These are phyloP conservation scores for Aspergillus biplanus DNA, from an alignment of 495 filamentous ascomycete genomes.

Conservation along the genomic window DNA sequence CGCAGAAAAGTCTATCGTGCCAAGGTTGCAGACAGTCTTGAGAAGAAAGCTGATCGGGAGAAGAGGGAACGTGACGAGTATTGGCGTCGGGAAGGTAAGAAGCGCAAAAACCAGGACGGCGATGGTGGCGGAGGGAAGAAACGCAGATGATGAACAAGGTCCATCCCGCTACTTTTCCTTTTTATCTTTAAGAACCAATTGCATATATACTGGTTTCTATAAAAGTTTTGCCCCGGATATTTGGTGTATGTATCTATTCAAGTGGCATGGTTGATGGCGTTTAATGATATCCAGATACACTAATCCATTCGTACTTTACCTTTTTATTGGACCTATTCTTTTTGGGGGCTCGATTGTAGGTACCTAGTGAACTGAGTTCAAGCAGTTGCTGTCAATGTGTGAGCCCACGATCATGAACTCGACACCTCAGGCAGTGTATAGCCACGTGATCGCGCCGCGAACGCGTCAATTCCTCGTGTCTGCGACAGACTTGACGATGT, in stretches of 20 bases:
- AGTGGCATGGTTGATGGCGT: constrained; percentile 32
- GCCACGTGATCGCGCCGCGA: constrained; percentile 44
- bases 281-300: constrained; percentile 18
- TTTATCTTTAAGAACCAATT: constrained; percentile 12
- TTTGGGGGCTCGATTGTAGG: background rate
- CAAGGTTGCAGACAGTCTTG: constrained; percentile 76
- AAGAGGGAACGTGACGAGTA: constrained; percentile 90
- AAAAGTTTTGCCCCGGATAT: constrained; percentile 23
- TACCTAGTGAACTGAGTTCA: constrained; percentile 5
- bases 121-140: constrained; percentile 74
- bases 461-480: constrained; percentile 36
- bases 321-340: constrained; percentile 5
- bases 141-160: constrained; percentile 46
- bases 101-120: constrained; percentile 68
- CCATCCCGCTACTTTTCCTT: background rate
- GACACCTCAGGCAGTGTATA: constrained; percentile 1
- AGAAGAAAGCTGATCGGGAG: constrained; percentile 81
- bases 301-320: constrained; percentile 3
- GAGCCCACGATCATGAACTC: background rate
- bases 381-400: too few relatives aligned
- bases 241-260: constrained; percentile 25
- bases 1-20: constrained; percentile 74
- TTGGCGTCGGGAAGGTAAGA: constrained; percentile 94
- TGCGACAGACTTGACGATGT: constrained; percentile 1
- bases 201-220: constrained; percentile 30